Base-by-base conservation (phyloP, 768 basidiomycete species). In the Sutorius australiensis region DNA sequence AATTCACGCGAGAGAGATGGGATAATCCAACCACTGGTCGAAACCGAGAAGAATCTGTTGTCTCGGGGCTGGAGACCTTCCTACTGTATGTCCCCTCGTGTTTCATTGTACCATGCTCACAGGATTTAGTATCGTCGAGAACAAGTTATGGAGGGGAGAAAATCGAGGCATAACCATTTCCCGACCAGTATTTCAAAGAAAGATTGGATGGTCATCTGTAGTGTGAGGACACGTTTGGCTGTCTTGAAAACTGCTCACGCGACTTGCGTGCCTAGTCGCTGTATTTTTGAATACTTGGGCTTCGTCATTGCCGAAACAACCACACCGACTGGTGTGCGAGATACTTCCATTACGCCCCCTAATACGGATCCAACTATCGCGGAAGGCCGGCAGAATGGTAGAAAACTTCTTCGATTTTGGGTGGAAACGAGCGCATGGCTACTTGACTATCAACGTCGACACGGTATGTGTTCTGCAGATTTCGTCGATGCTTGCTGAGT, bases 401-500 rank as follows among this genome's bases (percentile, higher is more conserved):
- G 78, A 21, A 84, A 77, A 61, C 76, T 92, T 4, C 75, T 92
- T 44, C 80, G 91, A 32, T 87, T 85, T 28, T 92, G 91, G 91
- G 77, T 90, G 16, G 91, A 93, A 64, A 69, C 86, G 8, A 71
- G 78, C 37, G 79, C 87, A 3, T 92, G 84, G 83, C 60, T 85
- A 17, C 70, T 75, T 5, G 80, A 88, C 48, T 89, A 77, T 57
- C 77, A 73, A 48, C 77, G 75, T 33, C 64, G 72, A 27, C 58
- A 80, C 57, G 65, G 80, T 83, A 65, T 24, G 72, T 51, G 14
- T 48, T 46, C 46, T 39, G 48, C 13, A 33, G 47, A 42, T 30
- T 55, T 49, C 38, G 45, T 61, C 45, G 45, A 13, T 33, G 45
- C 43, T 55, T 13, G 24, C 53, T 63, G n/a, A 58, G 44, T 33